phyloP scores from a whole-genome alignment of 192 early-diverging fungal genomes.

The Podila verticillata region DNA sequence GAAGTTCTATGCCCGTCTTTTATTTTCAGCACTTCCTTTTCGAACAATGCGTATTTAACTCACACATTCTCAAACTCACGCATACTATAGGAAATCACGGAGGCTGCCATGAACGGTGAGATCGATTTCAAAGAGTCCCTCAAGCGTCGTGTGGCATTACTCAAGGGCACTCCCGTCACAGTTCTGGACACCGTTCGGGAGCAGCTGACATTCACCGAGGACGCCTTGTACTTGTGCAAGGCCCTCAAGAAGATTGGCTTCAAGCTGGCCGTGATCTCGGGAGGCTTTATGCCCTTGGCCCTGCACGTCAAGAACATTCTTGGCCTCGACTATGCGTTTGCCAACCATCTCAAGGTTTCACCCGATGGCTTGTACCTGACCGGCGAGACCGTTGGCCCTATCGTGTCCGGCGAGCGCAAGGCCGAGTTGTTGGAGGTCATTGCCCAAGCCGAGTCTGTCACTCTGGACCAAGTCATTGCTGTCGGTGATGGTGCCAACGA shows the following conservation, averaged over 20 bases:
- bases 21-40: too few species aligned
- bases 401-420: conserved; percentile 93
- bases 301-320: conserved; percentile 89
- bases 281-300: conserved; percentile 96
- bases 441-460: conserved; percentile 91
- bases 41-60: neutral
- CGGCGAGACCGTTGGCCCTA: conserved; percentile 88
- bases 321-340: conserved; percentile 97
- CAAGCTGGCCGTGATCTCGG: conserved; percentile 95
- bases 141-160: conserved; percentile 82
- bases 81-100: conserved; percentile 83
- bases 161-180: conserved; percentile 85
- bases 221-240: conserved; percentile 88
- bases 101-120: conserved; percentile 97
- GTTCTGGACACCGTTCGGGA: conserved; percentile 84
- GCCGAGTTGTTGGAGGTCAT: conserved; percentile 96
- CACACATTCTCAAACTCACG: neutral
- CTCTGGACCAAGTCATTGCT: conserved; percentile 92
- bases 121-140: conserved; percentile 98
- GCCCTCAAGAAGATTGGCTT: conserved; percentile 93
- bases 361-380: conserved; percentile 85
- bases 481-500: conserved; percentile 99
- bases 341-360: conserved; percentile 90
- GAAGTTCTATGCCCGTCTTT: too few species aligned
- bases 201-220: conserved; percentile 86